These are phyloP conservation scores for Waltiozyma sp. DNA, from an alignment of 1,139 yeast species.

Conservation along the genomic window DNA sequence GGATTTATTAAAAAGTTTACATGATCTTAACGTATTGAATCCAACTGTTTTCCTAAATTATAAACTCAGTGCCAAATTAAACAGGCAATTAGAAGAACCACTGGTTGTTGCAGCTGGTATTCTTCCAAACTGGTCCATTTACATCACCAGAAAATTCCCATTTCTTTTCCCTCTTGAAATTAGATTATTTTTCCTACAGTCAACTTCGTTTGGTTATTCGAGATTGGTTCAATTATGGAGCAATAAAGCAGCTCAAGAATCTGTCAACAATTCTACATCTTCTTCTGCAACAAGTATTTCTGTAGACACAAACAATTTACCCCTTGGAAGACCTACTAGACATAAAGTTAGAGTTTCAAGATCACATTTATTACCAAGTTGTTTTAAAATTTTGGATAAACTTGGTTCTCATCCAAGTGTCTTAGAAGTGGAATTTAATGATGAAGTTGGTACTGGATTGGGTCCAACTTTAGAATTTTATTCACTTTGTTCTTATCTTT, in stretches of 20 bases:
- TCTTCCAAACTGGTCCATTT: constrained; percentile 77
- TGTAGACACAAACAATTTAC: constrained; percentile 20
- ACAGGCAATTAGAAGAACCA: constrained; percentile 84
- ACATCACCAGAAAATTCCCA: constrained; percentile 61
- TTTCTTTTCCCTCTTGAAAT: constrained; percentile 81
- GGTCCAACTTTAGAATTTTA: constrained; percentile 96
- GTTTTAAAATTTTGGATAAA: constrained; percentile 63
- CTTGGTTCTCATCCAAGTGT: constrained; percentile 76
- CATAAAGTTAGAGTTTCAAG: constrained; percentile 77
- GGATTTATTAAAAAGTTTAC: constrained; percentile 34
- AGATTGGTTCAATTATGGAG: constrained; percentile 79
- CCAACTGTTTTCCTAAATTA: constrained; percentile 47
- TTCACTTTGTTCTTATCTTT: constrained; percentile 69
- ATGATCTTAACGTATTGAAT: constrained; percentile 20
- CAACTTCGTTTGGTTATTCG: constrained; percentile 88
- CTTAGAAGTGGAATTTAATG: constrained; percentile 78
- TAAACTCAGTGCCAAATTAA: constrained; percentile 77
- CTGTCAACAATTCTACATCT: constrained; percentile 8
- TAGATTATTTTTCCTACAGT: constrained; percentile 66
- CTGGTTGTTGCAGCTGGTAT: constrained; percentile 80
- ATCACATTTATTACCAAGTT: constrained; percentile 61
- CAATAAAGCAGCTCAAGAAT: constrained; percentile 35
- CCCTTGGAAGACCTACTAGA: constrained; percentile 67
- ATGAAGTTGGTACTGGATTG: constrained; percentile 92
- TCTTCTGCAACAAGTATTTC: constrained; percentile 6